phyloP scores from a whole-genome alignment of 192 early-diverging fungal species.

The Coemansia sp. region DNA sequence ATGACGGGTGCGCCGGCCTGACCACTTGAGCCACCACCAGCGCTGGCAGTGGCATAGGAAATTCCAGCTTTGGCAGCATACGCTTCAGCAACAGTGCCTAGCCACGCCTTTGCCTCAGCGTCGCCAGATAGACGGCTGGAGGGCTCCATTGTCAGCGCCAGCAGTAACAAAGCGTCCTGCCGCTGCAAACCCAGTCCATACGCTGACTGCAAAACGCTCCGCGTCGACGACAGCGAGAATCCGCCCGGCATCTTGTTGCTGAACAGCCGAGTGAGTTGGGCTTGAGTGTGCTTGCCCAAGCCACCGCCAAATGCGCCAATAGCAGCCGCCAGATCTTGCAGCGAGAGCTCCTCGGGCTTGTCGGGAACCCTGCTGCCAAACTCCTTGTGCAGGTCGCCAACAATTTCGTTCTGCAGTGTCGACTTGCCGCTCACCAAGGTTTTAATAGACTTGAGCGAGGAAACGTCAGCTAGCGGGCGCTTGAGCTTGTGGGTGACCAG shows the following conservation, averaged over 20 bases:
- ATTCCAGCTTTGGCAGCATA: constrained; percentile 77
- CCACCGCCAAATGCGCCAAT: constrained; percentile 59
- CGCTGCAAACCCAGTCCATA: constrained; percentile 79
- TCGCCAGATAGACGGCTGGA: constrained; percentile 70
- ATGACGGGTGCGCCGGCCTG: constrained; percentile 57
- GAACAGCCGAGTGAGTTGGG: constrained; percentile 74
- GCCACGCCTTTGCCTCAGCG: constrained; percentile 78
- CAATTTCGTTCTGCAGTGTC: constrained; percentile 93
- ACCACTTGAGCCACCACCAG: constrained; percentile 44
- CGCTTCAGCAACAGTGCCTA: constrained; percentile 64
- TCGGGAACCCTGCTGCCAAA: constrained; percentile 81
- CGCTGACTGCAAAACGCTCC: constrained; percentile 61
- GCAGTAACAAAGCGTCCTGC: constrained; percentile 70
- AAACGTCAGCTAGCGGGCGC: constrained; percentile 71
- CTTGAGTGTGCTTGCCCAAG: constrained; percentile 76
- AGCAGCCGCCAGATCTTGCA: constrained; percentile 74
- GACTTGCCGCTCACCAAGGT: constrained; percentile 90
- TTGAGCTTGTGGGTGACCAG: constrained; percentile 89
- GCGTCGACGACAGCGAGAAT: constrained; percentile 73
- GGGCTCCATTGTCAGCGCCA: constrained; percentile 78
- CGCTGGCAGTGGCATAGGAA: constrained; percentile 59
- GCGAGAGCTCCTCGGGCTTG: constrained; percentile 86
- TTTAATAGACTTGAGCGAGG: constrained; percentile 69
- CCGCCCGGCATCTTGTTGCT: constrained; percentile 90
- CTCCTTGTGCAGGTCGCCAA: constrained; percentile 92